Base-by-base conservation (phyloP, 176 grass and related monocot genomes). In the Paspalum vaginatum region DNA sequence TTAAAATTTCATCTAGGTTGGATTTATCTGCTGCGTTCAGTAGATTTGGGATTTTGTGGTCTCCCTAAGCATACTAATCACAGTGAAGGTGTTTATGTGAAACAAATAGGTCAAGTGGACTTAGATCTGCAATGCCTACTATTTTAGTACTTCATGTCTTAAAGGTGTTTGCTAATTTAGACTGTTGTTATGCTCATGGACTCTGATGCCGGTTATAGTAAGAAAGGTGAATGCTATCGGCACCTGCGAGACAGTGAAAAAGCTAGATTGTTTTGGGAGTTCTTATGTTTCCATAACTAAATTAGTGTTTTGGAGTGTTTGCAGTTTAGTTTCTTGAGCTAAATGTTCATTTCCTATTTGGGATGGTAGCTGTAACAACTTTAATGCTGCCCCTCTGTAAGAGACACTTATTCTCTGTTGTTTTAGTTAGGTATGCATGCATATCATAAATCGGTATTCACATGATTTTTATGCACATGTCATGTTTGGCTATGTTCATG, bases 271-370 rank as follows among this genome's bases (percentile, higher is more conserved):
- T 70, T 68, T 68, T 80, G 2, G 22, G 52, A 53, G 5, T 75
- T 17, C 76, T 45, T 85, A 53, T 89, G 64, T 44, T 63, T 18
- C 61, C 9, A 4, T 73, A 40, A 56, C 13, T 72, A 26, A 55
- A 57, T 41, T 4, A 13, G 55, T 50, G 52, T 45, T 83, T 78
- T 65, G 1, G 27, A 65, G 20, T 70, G 18, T 40, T 9, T 60
- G 11, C 6, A 5, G 26, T 69, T 68, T 48, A 37, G 6, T 51
- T 61, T 68, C 42, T 62, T 62, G 12, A 63, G 66, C 18, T 84
- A 77, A 8, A 42, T 79, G 75, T 24, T 38, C 0, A 8, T 27
- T 67, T 58, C 5, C n/a, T 37, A 65, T 67, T 75, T 6, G 24
- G 38, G 50, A 37, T 68, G 65, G 48, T 9, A 66, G 52, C 11